Conservation (phyloP, 1,284 basidiomycete genomes). For the Ceratobasidium sp. region DNA sequence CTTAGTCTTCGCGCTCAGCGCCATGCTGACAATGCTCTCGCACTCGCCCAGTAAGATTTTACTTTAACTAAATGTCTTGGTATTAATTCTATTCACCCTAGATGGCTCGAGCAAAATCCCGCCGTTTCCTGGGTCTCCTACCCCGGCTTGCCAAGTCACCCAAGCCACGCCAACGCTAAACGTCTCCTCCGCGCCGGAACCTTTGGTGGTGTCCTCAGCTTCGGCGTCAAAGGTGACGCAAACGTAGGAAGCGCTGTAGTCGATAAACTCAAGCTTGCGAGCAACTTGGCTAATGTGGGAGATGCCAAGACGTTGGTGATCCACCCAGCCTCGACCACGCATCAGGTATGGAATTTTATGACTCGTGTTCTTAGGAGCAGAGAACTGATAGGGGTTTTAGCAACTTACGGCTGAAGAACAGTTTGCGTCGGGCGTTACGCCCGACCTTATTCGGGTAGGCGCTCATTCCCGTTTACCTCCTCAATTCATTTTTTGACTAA, state of each 20-base stretch:
- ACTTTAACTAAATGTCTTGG: background rate
- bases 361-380: background rate
- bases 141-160: slow-evolving; percentile 77
- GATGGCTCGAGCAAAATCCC: slow-evolving; percentile 79
- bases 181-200: slow-evolving; percentile 69
- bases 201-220: slow-evolving; percentile 85
- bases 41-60: slow-evolving; percentile 70
- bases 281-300: slow-evolving; percentile 81
- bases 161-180: slow-evolving; percentile 73
- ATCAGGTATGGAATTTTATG: slow-evolving; percentile 62
- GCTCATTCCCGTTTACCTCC: background rate
- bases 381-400: background rate
- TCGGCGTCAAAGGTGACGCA: slow-evolving; percentile 82
- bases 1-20: slow-evolving; percentile 83
- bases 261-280: slow-evolving; percentile 81
- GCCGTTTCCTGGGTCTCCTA: slow-evolving; percentile 88
- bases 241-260: slow-evolving; percentile 76
- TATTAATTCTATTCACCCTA: slow-evolving; percentile 57
- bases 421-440: slow-evolving; percentile 78
- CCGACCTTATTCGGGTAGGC: slow-evolving; percentile 83
- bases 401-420: slow-evolving; percentile 82
- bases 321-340: slow-evolving; percentile 88
- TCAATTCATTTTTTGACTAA: background rate
- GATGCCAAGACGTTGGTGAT: slow-evolving; percentile 88
- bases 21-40: slow-evolving; percentile 82